Base-by-base conservation (phyloP, 2,329 filamentous ascomycete species). In the Beauveria scarabaeidicola region DNA sequence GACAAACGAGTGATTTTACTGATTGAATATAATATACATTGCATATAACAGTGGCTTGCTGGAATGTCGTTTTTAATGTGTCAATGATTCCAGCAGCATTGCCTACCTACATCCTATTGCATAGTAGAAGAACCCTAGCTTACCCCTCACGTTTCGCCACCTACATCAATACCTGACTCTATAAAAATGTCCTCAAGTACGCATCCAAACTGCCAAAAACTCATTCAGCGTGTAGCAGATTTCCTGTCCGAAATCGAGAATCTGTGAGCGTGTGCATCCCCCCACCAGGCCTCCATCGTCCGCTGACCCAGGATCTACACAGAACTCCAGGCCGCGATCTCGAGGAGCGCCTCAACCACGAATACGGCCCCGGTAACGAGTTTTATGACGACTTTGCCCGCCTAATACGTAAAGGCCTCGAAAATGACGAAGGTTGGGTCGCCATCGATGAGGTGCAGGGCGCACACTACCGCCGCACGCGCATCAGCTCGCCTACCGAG, bases 261-360 rank as follows among this genome's bases (percentile, higher is more conserved):
- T 13, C 46, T 58, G 55, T 43, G 51, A 58, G 55, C 23, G 25
- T 36, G 54, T 32, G 32, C 47, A 13, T 25, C 23, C 36, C 46
- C n/a, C 36, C 55, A 21, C 27, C 10, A 7, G 19, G 5, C 36
- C 23, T 11, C 9, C 38, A 27, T 38, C 40, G 27, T 27, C 53
- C 19, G 29, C 55, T 58, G 36, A 58, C 23, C 25, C n/a, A 17
- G n/a, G 36, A 50, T 29, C 53, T 56, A 23, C 15, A 2, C 52
- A 77, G 76, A 41, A 80, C 76, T 0, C 77, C 77, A 0, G 77
- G 77, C 11, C 74, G 75, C 63, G 73, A 72, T 9, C 73, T 80
- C 47, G 77, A 79, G 65, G 66, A 66, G 2, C 66, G 67, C 15
- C 71, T 79, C 1, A 80, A 80, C 66, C 61, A 61, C 23, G 64